Conservation (phyloP, 2,329 filamentous ascomycete species). For the Hirsutella minnesotensis region DNA sequence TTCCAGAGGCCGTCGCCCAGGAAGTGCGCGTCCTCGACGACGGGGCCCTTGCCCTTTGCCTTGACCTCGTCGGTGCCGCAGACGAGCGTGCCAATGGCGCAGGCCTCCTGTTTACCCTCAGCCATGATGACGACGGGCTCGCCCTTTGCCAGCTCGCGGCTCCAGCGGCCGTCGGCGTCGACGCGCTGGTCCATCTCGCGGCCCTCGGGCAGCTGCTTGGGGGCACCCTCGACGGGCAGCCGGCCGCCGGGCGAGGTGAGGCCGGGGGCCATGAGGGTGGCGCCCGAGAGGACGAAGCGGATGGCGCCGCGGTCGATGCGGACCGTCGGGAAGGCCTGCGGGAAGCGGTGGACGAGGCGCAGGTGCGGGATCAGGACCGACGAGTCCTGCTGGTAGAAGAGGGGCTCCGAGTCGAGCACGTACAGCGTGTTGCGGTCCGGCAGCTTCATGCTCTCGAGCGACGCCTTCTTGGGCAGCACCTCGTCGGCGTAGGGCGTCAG, state of each 20-base stretch:
- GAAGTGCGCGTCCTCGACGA: conserved; percentile 88
- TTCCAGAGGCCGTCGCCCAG: conserved; percentile 91
- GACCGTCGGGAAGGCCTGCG: conserved; percentile 68
- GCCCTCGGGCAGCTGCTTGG: conserved; percentile 20
- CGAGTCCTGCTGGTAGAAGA: conserved; percentile 83
- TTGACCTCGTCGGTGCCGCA: conserved; percentile 86
- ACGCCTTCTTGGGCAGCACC: conserved; percentile 87
- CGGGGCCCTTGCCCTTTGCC: conserved; percentile 85
- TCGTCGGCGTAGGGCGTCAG: conserved; percentile 85
- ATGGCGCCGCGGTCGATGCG: conserved; percentile 94
- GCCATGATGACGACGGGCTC: conserved; percentile 81
- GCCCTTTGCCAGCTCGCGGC: conserved; percentile 61
- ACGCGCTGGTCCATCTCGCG: conserved; percentile 29
- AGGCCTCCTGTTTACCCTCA: conserved; percentile 88
- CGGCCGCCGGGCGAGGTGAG: conserved; percentile 74
- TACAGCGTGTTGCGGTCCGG: conserved; percentile 87
- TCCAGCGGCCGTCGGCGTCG: conserved; percentile 44
- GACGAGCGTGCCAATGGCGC: conserved; percentile 74
- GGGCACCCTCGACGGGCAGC: conserved; percentile 47
- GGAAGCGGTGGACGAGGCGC: conserved; percentile 79
- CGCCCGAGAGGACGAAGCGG: conserved; percentile 86
- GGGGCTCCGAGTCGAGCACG: conserved; percentile 61
- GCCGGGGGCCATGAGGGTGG: conserved; percentile 91
- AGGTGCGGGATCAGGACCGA: conserved; percentile 79
- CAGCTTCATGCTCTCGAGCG: conserved; percentile 82